Evolutionary conservation across 768 basidiomycete genomes (phyloP).

Genomic region (Polyporus arcularius): DNA sequence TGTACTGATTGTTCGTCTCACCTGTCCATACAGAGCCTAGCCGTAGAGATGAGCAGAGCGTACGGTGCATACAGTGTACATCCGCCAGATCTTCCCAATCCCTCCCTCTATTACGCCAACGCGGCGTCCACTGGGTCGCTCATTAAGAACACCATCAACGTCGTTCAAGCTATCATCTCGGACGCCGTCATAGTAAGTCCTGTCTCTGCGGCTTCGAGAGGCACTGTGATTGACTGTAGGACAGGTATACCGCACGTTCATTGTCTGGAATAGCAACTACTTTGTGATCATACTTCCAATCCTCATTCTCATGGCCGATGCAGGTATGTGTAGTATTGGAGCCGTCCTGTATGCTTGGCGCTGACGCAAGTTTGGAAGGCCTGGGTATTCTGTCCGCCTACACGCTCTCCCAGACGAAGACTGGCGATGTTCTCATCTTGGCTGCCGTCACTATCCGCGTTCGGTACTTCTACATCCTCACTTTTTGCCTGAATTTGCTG

Average conservation of each 20-base stretch:
- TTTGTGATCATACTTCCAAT: neutral
- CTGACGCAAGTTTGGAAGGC: neutral
- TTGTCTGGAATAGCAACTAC: constrained; percentile 4
- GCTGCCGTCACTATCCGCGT: constrained; percentile 4
- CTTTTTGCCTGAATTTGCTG: constrained; percentile 3
- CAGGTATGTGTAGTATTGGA: neutral
- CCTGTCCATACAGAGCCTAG: neutral
- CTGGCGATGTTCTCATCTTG: neutral
- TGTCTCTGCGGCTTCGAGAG: neutral
- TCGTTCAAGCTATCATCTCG: constrained; percentile 3
- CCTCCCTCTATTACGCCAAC: constrained; percentile 1
- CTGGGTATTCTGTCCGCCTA: constrained; percentile 1
- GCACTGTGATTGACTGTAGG: neutral
- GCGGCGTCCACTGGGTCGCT: constrained; percentile 1
- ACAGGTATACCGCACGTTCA: constrained; percentile 11
- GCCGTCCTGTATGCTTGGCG: too few relatives aligned
- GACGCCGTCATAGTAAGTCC: constrained; percentile 6
- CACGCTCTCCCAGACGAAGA: neutral
- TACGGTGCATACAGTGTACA: constrained; percentile 1
- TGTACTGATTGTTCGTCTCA: too few relatives aligned
- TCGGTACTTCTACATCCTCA: constrained; percentile 4
- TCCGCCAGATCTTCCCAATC: neutral
- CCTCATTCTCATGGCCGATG: neutral
- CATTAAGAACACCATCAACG: constrained; percentile 5
- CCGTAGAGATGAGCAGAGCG: constrained; percentile 3